These are phyloP conservation scores for Colletotrichum liaoningense DNA, from an alignment of 2,329 filamentous ascomycete genomes.

Conservation along the genomic window DNA sequence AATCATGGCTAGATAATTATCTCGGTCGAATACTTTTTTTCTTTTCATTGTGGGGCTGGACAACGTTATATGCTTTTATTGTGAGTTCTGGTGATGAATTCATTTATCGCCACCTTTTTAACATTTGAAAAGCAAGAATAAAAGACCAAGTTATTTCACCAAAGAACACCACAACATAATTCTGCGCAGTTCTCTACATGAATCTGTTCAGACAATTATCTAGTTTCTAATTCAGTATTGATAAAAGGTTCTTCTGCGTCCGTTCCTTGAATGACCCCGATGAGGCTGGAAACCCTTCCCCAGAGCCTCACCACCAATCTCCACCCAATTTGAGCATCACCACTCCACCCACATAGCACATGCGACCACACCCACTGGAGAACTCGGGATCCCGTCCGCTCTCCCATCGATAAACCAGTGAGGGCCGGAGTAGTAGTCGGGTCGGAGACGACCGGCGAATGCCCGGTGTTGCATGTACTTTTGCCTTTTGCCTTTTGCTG, in stretches of 20 bases:
- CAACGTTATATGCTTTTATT: too few species aligned
- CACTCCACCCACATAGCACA: neutral
- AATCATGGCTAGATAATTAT: too few species aligned
- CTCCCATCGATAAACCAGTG: neutral
- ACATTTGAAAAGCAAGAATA: neutral
- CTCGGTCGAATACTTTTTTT: too few species aligned
- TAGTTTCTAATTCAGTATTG: neutral
- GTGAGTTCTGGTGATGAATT: too few species aligned
- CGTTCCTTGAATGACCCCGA: neutral
- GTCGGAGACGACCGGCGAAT: neutral
- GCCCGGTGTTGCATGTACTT: neutral
- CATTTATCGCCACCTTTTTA: fast-evolving
- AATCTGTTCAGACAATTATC: neutral
- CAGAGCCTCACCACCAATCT: neutral
- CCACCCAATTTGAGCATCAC: neutral
- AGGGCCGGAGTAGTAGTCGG: neutral
- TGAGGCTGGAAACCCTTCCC: neutral
- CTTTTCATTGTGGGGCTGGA: too few species aligned
- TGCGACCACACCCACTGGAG: neutral
- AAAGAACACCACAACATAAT: neutral
- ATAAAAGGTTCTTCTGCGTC: neutral
- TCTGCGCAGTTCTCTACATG: neutral
- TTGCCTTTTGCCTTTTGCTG: neutral
- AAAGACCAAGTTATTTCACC: neutral
- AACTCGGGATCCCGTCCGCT: neutral